Conservation (phyloP, 192 early-diverging fungal genomes). For the Radiomyces spectabilis region DNA sequence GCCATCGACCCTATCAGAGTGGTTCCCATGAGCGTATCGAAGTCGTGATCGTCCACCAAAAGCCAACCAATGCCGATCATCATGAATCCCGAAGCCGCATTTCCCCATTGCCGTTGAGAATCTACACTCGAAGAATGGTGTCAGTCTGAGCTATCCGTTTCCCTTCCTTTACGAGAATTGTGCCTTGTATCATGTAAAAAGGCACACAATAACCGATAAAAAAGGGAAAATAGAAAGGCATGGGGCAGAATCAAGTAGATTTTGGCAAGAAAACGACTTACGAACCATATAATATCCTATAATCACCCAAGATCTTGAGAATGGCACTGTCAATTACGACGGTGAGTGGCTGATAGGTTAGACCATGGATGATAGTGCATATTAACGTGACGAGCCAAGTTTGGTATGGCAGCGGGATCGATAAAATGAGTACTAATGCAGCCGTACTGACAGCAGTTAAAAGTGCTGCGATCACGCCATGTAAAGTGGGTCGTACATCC, state of each 20-base stretch:
- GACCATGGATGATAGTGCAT: conserved; percentile 18
- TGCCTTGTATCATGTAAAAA: not conserved
- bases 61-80: conserved; percentile 12
- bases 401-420: conserved; percentile 9
- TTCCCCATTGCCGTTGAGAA: conserved; percentile 11
- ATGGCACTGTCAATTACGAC: conserved; percentile 11
- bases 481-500: conserved; percentile 2
- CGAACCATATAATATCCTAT: conserved; percentile 19
- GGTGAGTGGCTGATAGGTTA: conserved; percentile 9
- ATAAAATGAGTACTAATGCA: conserved; percentile 2
- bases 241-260: not conserved
- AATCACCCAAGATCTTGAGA: conserved; percentile 19
- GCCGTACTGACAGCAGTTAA: conserved; percentile 8
- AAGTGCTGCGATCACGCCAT: conserved; percentile 10
- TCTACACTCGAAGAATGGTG: not conserved
- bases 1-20: conserved; percentile 7
- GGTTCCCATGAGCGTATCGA: conserved; percentile 16
- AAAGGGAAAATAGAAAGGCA: not conserved
- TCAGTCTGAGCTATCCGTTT: not conserved
- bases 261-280: not conserved
- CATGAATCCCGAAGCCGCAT: conserved; percentile 2
- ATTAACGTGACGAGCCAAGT: conserved; percentile 1
- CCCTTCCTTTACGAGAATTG: not conserved
- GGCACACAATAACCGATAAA: not conserved
- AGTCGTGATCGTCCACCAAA: conserved; percentile 16